A percentile compares a stretch with the other conserved stretches of the same genome.
These are phyloP conservation scores for Talaromyces sp. DNA, from an alignment of 2,329 filamentous ascomycete species.

Conservation along the genomic window DNA sequence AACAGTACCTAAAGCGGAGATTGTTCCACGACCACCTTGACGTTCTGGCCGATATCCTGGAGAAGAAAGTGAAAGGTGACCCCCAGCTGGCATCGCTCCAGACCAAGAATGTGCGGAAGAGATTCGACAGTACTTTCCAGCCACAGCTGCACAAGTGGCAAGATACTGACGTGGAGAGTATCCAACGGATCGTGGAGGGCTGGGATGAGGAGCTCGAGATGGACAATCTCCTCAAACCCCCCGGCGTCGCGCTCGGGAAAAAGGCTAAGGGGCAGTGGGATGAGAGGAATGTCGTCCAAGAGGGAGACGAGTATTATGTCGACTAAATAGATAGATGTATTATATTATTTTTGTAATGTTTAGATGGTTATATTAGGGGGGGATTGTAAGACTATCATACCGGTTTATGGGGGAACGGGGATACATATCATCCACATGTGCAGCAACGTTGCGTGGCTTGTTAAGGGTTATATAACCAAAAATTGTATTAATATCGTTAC, in stretches of 20 bases:
- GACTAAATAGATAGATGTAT: background rate
- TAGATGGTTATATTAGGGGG: no score
- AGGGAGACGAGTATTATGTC: background rate
- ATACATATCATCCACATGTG: no score
- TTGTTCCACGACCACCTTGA: slow-evolving; percentile 19
- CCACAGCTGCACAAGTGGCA: slow-evolving; percentile 10
- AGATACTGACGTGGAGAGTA: slow-evolving; percentile 5
- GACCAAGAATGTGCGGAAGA: background rate
- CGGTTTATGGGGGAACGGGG: no score
- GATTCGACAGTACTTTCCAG: slow-evolving; percentile 1
- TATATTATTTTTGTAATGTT: no score
- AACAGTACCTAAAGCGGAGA: background rate
- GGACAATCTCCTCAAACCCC: slow-evolving; percentile 11
- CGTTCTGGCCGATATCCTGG: slow-evolving; percentile 17
- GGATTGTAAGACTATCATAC: no score
- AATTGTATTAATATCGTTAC: no score
- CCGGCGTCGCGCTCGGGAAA: background rate
- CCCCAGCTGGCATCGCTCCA: slow-evolving; percentile 3
- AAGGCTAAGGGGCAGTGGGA: background rate
- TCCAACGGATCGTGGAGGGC: slow-evolving; percentile 15
- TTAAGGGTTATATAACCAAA: no score
- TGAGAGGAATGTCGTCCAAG: background rate
- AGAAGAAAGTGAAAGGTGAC: slow-evolving; percentile 21
- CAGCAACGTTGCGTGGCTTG: no score
- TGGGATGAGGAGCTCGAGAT: slow-evolving; percentile 29